Percentiles rank a stretch among this genome's conserved stretches.
These are phyloP conservation scores for Coriolopsis trogii DNA, from an alignment of 1,284 basidiomycete species.

Conservation along the genomic window DNA sequence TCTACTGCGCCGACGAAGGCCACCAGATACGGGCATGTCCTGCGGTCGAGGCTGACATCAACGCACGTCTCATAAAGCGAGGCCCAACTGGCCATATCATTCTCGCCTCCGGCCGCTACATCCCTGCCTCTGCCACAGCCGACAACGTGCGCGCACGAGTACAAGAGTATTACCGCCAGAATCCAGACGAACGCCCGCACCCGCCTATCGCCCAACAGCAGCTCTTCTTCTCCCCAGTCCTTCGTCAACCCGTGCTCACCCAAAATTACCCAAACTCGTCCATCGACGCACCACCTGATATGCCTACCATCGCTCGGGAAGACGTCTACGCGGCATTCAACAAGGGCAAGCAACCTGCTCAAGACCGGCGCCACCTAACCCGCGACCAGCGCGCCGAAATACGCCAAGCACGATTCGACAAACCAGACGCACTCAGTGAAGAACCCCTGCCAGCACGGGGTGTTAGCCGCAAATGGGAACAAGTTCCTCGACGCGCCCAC, in stretches of 20 bases:
- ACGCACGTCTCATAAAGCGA: slow-evolving; percentile 1
- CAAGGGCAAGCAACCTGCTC: not conserved
- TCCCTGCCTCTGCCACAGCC: not conserved
- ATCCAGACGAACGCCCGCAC: not conserved
- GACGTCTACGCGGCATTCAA: not conserved
- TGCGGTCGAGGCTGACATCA: slow-evolving; percentile 6
- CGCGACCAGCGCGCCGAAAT: not conserved
- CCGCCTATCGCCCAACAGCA: not conserved
- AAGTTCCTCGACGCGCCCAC: no score
- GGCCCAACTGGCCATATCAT: slow-evolving; percentile 8
- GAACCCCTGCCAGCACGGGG: not conserved
- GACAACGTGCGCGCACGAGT: slow-evolving; percentile 8
- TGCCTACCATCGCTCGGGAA: no score
- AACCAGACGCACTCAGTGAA: not conserved
- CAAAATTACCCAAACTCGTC: no score
- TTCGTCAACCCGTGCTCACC: not conserved
- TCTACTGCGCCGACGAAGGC: slow-evolving; percentile 2
- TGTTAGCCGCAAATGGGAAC: no score
- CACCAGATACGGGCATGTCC: slow-evolving; percentile 9
- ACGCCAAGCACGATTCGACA: not conserved
- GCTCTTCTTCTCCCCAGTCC: slow-evolving; percentile 3
- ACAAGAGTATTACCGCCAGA: not conserved
- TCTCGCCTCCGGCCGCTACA: slow-evolving; percentile 1
- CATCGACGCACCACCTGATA: no score
- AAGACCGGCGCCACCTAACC: not conserved